A percentile compares a stretch with the other conserved stretches of the same genome.
Evolutionary conservation across 805 yeast species (phyloP).

Genomic region (Candida railenensis): DNA sequence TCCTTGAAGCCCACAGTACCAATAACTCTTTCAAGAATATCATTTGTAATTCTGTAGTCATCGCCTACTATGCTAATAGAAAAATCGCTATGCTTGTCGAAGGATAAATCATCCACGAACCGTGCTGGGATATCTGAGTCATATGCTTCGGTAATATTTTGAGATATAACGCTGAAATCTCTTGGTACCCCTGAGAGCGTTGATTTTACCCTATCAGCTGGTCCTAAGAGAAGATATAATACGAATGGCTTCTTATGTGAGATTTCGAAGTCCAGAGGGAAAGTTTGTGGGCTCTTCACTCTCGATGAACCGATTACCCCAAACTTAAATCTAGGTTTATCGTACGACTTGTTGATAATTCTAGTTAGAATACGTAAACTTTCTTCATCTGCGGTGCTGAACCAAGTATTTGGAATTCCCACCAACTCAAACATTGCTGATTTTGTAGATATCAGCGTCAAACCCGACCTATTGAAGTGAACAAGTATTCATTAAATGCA

Average conservation of each 20-base stretch:
- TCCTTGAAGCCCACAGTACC: constrained; percentile 24
- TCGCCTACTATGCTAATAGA: constrained; percentile 18
- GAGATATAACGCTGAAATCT: constrained; percentile 17
- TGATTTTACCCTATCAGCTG: constrained; percentile 19
- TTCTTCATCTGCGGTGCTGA: constrained; percentile 2
- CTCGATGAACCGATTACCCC: constrained; percentile 42
- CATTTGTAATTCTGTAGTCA: constrained; percentile 14
- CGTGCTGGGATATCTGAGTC: constrained; percentile 27
- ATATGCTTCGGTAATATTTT: constrained; percentile 17
- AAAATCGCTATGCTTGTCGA: constrained; percentile 16
- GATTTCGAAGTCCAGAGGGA: constrained; percentile 27
- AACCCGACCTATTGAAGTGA: not conserved
- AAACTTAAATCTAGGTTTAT: constrained; percentile 45
- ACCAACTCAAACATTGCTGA: constrained; percentile 2
- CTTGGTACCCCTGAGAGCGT: constrained; percentile 22
- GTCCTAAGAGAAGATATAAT: constrained; percentile 27
- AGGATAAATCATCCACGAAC: constrained; percentile 13
- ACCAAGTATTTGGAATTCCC: constrained; percentile 3
- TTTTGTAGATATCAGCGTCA: no score
- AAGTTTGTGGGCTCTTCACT: constrained; percentile 24
- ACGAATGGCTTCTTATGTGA: constrained; percentile 13
- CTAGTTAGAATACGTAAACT: constrained; percentile 15
- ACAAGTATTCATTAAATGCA: no score
- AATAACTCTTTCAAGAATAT: constrained; percentile 20
- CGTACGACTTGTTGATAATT: constrained; percentile 51